Conservation (phyloP, 176 grass and related monocot genomes). For the Zoysia japonica region DNA sequence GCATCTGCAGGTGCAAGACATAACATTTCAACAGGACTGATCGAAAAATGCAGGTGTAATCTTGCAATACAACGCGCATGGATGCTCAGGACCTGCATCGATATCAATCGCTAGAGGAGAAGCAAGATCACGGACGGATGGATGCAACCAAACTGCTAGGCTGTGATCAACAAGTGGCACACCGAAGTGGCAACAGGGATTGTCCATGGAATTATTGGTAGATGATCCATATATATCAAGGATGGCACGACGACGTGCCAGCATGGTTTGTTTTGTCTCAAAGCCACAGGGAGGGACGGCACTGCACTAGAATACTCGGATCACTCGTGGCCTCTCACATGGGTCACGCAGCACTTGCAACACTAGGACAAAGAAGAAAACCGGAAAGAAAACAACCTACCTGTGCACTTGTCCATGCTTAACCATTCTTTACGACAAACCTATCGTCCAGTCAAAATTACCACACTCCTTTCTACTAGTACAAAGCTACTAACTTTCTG, state of each 20-base stretch:
- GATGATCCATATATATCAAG: background rate
- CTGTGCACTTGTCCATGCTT: background rate
- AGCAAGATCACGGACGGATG: conserved; percentile 7
- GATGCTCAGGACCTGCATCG: too few relatives aligned
- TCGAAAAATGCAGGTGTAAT: background rate
- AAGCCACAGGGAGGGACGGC: conserved; percentile 10
- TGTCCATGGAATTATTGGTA: conserved; percentile 3
- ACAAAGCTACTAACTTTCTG: background rate
- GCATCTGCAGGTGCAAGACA: conserved; percentile 23
- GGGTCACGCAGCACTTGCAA: conserved; percentile 47
- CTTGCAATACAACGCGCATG: too few relatives aligned
- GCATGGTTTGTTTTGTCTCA: conserved; percentile 38
- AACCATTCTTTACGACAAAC: background rate
- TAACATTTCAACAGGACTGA: background rate
- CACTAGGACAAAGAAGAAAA: conserved; percentile 11
- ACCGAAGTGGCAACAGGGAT: conserved; percentile 20
- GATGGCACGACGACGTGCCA: conserved; percentile 41
- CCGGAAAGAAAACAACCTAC: background rate
- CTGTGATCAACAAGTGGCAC: conserved; percentile 29
- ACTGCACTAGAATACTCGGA: conserved; percentile 21
- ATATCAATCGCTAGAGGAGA: too few relatives aligned
- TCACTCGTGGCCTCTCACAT: conserved; percentile 8
- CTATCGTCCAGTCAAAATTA: background rate
- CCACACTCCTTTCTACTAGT: background rate
- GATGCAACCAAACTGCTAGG: conserved; percentile 17